Percentiles rank a stretch among this genome's conserved stretches.
Evolutionary conservation across 2,329 filamentous ascomycete species (phyloP).

Genomic region (Zymoseptoria pseudotritici): DNA sequence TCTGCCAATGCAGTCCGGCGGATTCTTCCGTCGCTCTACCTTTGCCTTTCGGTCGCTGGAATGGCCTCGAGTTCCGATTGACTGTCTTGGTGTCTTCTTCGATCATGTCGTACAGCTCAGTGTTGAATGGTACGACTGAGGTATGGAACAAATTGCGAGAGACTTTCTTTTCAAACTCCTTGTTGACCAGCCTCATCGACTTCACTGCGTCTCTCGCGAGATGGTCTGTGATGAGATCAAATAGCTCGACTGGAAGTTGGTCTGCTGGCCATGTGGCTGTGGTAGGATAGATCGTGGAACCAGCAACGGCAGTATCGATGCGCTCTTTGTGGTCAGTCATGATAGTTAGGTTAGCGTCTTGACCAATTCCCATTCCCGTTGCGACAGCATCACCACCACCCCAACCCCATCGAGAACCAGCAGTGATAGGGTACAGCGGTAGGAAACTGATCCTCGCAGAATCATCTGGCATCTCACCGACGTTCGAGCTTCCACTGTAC

Average conservation of each 20-base stretch:
- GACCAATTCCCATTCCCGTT: not conserved
- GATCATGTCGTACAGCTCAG: constrained; percentile 53
- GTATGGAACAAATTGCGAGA: constrained; percentile 54
- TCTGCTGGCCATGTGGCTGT: constrained; percentile 32
- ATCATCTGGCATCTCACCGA: not conserved
- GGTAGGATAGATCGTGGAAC: not conserved
- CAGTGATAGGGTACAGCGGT: constrained; percentile 12
- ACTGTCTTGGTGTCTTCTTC: constrained; percentile 29
- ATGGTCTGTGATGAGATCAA: constrained; percentile 48
- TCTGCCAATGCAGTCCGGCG: constrained; percentile 35
- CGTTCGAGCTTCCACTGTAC: constrained; percentile 6
- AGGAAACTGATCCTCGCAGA: constrained; percentile 13
- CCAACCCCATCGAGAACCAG: not conserved
- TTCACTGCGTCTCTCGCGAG: constrained; percentile 54
- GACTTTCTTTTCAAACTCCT: constrained; percentile 54
- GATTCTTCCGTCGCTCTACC: constrained; percentile 15
- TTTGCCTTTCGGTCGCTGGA: constrained; percentile 2
- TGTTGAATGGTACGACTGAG: constrained; percentile 59
- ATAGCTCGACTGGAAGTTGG: constrained; percentile 54
- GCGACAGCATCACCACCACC: not conserved
- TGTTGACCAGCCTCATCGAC: constrained; percentile 53
- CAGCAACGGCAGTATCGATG: constrained; percentile 4
- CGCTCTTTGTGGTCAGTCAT: constrained; percentile 13
- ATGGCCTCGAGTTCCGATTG: constrained; percentile 2
- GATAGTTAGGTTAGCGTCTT: constrained; percentile 13